Evolutionary conservation across 108 stramenopile genomes (phyloP), one percentile per base, ranked within the genome.

Genomic region (Hondaea fermentalgiana): DNA sequence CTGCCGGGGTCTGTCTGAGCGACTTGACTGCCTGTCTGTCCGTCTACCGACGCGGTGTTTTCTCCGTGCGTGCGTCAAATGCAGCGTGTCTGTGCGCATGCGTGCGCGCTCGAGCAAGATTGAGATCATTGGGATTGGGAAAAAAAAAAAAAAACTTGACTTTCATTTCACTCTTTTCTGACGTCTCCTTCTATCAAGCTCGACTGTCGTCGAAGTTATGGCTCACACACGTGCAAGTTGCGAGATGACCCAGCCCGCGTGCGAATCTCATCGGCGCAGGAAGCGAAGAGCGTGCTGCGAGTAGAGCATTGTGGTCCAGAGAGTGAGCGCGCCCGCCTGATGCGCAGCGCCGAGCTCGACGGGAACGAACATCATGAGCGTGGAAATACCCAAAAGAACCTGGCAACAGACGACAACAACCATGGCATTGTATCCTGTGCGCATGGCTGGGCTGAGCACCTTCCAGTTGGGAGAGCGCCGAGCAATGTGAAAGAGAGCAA

Each of bases 291-390:
- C n/a, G 76, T 83, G 76, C 51, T 83, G 76, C 19, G 76, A 83
- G 51, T 83, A 83, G 76, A 83, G 76, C 76, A 83, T 83, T 6
- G 76, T 53, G 51, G 76, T 83, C 76, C 76, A 83, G 23, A 83
- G 28, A 6, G 76, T 83, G 51, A 99, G 90, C 72, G 97, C 96
- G 57, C 99, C 99, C 21, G 96, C 90, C 89, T 99, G 99, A 93
- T 99, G 99, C 44, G 95, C 94, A 8, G 98, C 97, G 17, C 98
- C 99, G 21, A 99, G 92, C 28, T 91, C 88, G 14, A 98, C 89
- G 2, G 99, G 99, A 25, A 98, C 98, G 90, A 98, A 98, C 83
- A 94, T 92, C 90, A 99, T 92, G 60, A 99, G 92, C 53, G 99
- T 99, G 4, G 95, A 93, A 72, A 99, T 95, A 23, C 99, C 99